Evolutionary conservation across 2,329 filamentous ascomycete genomes (phyloP).

Genomic region (Ascochyta lentis): DNA sequence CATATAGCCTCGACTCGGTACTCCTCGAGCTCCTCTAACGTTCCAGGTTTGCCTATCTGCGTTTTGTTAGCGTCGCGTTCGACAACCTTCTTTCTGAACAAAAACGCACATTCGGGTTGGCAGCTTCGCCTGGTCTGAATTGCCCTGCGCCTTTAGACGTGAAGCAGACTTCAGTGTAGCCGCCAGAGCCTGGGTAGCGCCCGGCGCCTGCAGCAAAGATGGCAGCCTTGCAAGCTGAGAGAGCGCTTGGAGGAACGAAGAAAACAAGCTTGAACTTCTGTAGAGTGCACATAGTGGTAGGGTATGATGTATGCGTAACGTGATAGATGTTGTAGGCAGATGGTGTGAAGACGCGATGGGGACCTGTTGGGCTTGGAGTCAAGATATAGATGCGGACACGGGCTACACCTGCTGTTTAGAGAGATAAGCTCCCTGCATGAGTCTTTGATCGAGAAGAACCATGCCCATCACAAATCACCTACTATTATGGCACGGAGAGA

Average conservation of each 20-base stretch:
- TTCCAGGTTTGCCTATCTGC: constrained; percentile 63
- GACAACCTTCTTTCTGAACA: not conserved
- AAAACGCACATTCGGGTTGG: constrained; percentile 61
- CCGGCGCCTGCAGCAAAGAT: constrained; percentile 57
- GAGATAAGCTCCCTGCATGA: not conserved
- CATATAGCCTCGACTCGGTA: constrained; percentile 69
- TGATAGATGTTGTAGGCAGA: not conserved
- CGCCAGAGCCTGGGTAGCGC: constrained; percentile 49
- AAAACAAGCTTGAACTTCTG: constrained; percentile 55
- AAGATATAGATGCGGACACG: not conserved
- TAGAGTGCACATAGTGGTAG: constrained; percentile 12
- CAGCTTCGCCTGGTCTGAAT: constrained; percentile 67
- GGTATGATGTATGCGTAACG: not conserved
- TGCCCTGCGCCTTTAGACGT: constrained; percentile 64
- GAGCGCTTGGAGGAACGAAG: constrained; percentile 50
- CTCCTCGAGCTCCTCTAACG: constrained; percentile 66
- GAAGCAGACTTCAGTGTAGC: constrained; percentile 55
- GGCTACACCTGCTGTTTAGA: constrained; percentile 1
- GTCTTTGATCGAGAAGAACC: no score
- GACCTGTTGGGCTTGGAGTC: not conserved
- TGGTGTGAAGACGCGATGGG: not conserved
- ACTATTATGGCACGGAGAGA: no score
- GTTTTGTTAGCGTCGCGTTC: not conserved
- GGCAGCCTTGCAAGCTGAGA: constrained; percentile 51
- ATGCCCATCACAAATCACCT: no score